These are phyloP conservation scores for Coleophoma eucalyptorum DNA, from an alignment of 2,329 filamentous ascomycete genomes.

Conservation along the genomic window DNA sequence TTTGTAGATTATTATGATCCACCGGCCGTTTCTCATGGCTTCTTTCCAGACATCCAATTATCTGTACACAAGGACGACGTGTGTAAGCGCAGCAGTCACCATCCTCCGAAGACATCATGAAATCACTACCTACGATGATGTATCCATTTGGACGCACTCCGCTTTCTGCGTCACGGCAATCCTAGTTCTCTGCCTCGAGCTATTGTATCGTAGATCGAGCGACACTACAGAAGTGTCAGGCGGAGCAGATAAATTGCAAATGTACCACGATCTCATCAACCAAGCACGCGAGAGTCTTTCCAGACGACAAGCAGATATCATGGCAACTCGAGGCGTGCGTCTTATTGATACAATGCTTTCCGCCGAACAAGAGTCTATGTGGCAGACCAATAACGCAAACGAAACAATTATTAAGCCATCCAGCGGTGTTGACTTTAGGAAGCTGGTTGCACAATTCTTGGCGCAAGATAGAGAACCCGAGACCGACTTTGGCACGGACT, in stretches of 20 bases:
- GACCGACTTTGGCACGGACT: not conserved
- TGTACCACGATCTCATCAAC: not conserved
- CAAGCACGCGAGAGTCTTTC: not conserved
- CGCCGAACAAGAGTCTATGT: not conserved
- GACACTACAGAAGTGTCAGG: too few species aligned
- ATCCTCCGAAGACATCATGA: slow-evolving; percentile 28
- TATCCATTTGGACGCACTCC: slow-evolving; percentile 23
- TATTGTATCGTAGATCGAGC: not conserved
- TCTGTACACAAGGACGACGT: slow-evolving; percentile 30
- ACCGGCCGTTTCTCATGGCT: slow-evolving; percentile 31
- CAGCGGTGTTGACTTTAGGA: not conserved
- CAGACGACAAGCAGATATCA: not conserved
- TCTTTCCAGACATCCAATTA: slow-evolving; percentile 29
- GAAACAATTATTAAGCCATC: not conserved
- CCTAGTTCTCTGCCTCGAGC: not conserved
- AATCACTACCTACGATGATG: not conserved
- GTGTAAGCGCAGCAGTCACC: slow-evolving; percentile 33
- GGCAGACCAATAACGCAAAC: not conserved
- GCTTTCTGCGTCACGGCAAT: slow-evolving; percentile 25
- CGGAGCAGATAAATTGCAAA: not conserved
- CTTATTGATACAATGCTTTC: not conserved
- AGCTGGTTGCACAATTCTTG: not conserved
- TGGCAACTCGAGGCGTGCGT: not conserved
- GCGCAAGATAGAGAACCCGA: not conserved
- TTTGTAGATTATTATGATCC: slow-evolving; percentile 34